Evolutionary conservation across 768 basidiomycete species (phyloP).

Genomic region (Trametes coccinea): DNA sequence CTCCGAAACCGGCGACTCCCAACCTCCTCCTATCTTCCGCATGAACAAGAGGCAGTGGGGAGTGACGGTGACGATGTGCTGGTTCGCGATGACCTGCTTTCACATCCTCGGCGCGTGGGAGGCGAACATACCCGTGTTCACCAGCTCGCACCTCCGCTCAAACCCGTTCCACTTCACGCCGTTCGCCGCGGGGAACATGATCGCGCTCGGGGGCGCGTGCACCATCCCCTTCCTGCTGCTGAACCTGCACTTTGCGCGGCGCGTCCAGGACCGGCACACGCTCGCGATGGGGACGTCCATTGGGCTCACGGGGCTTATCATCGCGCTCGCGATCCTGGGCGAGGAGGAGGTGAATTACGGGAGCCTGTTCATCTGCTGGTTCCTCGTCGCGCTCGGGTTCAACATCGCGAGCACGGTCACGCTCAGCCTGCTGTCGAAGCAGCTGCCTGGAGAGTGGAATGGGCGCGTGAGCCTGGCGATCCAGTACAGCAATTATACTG

Average conservation of each 20-base stretch:
- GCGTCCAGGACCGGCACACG: slow-evolving; percentile 60
- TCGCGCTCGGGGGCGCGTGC: slow-evolving; percentile 62
- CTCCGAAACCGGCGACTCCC: background rate
- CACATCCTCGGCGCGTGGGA: slow-evolving; percentile 73
- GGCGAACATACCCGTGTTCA: slow-evolving; percentile 64
- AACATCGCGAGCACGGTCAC: slow-evolving; percentile 73
- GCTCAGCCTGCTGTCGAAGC: slow-evolving; percentile 65
- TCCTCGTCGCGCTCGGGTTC: slow-evolving; percentile 68
- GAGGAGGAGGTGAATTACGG: slow-evolving; percentile 46
- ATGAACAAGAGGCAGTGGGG: slow-evolving; percentile 44
- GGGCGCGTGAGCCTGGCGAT: slow-evolving; percentile 56
- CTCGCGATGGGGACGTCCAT: slow-evolving; percentile 53
- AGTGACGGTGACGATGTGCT: slow-evolving; percentile 64
- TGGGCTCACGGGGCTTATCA: slow-evolving; percentile 52
- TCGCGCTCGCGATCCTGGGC: slow-evolving; percentile 49
- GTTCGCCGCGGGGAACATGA: slow-evolving; percentile 67
- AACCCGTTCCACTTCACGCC: slow-evolving; percentile 55
- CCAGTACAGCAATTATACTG: slow-evolving; percentile 68
- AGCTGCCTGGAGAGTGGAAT: slow-evolving; percentile 65
- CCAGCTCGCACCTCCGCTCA: slow-evolving; percentile 29
- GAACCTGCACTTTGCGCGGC: slow-evolving; percentile 57
- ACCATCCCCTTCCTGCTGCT: slow-evolving; percentile 67
- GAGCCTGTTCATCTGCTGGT: slow-evolving; percentile 50
- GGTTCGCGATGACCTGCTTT: slow-evolving; percentile 69
- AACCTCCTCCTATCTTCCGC: background rate